Evolutionary conservation across 345 rosid genomes (phyloP).

Genomic region (Carallia brachiata): DNA sequence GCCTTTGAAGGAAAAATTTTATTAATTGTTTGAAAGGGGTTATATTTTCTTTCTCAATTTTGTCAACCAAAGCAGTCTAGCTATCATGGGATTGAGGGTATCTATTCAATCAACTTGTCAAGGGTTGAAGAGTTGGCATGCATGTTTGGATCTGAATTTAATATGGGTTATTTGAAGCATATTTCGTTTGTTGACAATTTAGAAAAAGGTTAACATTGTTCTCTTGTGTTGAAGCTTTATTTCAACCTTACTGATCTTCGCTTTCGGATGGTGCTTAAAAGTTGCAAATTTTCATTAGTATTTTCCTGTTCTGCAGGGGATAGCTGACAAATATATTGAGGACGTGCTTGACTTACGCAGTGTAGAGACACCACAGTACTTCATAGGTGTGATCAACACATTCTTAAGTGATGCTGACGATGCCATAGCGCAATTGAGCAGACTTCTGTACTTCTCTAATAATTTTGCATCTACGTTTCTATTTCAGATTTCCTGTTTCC

Average conservation of each 20-base stretch:
- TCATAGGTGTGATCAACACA: constrained; percentile 16
- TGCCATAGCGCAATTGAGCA: constrained; percentile 7
- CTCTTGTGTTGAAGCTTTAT: too few relatives aligned
- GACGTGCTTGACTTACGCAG: background rate
- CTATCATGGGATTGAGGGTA: too few relatives aligned
- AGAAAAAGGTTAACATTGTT: too few relatives aligned
- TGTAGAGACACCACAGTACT: constrained; percentile 6
- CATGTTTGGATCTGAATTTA: too few relatives aligned
- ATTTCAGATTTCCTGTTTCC: background rate
- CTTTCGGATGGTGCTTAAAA: background rate
- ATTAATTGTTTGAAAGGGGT: background rate
- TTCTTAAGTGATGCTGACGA: constrained; percentile 22
- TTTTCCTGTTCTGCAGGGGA: constrained; percentile 23
- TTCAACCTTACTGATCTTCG: background rate
- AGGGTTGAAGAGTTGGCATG: background rate
- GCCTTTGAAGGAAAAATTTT: background rate
- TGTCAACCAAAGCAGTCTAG: background rate
- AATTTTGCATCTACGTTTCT: background rate
- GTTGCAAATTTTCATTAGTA: background rate
- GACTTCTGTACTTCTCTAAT: constrained; percentile 10
- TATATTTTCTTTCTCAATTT: background rate
- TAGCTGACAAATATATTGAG: constrained; percentile 22
- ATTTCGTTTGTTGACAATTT: too few relatives aligned
- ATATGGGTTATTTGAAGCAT: too few relatives aligned
- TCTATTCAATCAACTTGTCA: too few relatives aligned